Percentiles rank a stretch among this genome's conserved stretches.
Conservation (phyloP, 176 grass and related monocot genomes). For the Aegilops speltoides region DNA sequence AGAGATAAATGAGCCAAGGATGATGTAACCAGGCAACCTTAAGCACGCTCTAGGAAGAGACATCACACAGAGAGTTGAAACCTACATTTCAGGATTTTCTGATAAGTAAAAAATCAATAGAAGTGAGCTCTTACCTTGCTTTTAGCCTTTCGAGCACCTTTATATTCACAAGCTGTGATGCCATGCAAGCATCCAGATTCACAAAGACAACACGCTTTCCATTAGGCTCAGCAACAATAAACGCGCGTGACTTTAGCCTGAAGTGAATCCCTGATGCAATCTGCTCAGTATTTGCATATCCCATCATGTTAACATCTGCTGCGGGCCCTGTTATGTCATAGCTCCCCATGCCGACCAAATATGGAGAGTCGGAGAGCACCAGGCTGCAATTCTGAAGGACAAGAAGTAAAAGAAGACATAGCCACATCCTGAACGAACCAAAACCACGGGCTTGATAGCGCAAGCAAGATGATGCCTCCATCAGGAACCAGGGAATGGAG, state of each 20-base stretch:
- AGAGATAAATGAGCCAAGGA: slow-evolving; percentile 10
- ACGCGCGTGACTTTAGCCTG: slow-evolving; percentile 89
- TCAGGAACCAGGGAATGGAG: slow-evolving; percentile 31
- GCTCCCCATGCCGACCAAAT: slow-evolving; percentile 83
- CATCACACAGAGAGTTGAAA: background rate
- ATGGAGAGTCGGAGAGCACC: slow-evolving; percentile 57
- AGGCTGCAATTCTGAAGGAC: slow-evolving; percentile 44
- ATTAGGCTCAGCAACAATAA: slow-evolving; percentile 85
- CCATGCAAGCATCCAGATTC: slow-evolving; percentile 99
- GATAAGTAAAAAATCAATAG: background rate
- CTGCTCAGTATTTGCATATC: slow-evolving; percentile 92
- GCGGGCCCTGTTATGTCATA: slow-evolving; percentile 97
- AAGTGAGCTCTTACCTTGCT: slow-evolving; percentile 48
- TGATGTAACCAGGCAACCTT: background rate
- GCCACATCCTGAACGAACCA: slow-evolving; percentile 32
- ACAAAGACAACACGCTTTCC: slow-evolving; percentile 91
- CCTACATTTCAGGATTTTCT: slow-evolving; percentile 9
- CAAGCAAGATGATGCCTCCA: slow-evolving; percentile 52
- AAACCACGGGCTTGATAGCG: background rate
- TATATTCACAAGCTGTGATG: slow-evolving; percentile 88
- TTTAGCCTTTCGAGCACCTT: slow-evolving; percentile 94
- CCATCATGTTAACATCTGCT: slow-evolving; percentile 99
- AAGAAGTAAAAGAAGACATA: slow-evolving; percentile 58
- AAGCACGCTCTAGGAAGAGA: background rate
- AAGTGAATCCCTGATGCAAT: slow-evolving; percentile 85